Percentiles rank a stretch among this genome's conserved stretches.
These are phyloP conservation scores for Trichoderma sp. DNA, from an alignment of 2,329 filamentous ascomycete genomes.

Conservation along the genomic window DNA sequence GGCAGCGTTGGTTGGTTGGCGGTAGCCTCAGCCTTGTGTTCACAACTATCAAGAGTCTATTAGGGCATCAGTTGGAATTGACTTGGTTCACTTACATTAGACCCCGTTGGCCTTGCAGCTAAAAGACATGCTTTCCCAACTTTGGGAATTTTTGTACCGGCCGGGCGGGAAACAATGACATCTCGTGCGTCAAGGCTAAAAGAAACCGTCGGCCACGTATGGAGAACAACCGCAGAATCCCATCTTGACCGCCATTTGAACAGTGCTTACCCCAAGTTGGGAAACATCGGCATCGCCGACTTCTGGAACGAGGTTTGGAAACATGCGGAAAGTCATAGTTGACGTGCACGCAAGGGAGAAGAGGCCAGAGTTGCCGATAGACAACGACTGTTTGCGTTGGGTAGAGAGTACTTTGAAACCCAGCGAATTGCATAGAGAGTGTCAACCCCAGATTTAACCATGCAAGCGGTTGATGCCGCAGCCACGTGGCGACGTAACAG, in stretches of 20 bases:
- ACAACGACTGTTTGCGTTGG: background rate
- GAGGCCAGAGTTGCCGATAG: background rate
- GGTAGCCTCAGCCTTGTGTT: slow-evolving; percentile 1
- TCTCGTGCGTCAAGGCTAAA: background rate
- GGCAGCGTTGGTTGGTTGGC: background rate
- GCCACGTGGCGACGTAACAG: slow-evolving; percentile 23
- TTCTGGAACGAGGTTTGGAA: background rate
- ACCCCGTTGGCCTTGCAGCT: background rate
- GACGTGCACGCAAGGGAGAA: background rate
- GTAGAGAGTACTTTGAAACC: background rate
- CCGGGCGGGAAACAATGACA: background rate
- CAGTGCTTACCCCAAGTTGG: background rate
- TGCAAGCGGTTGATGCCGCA: slow-evolving; percentile 8
- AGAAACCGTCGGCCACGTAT: background rate
- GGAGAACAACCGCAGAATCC: background rate
- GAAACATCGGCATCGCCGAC: background rate
- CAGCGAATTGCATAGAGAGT: slow-evolving; percentile 9
- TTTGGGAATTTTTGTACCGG: background rate
- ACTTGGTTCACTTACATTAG: background rate
- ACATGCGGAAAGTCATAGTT: background rate
- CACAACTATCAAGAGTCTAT: background rate
- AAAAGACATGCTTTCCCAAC: background rate
- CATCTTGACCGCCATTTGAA: slow-evolving; percentile 13
- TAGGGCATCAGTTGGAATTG: background rate
- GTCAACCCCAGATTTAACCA: slow-evolving; percentile 19